Evolutionary conservation across 2,329 filamentous ascomycete species (phyloP), one percentile per base, ranked within the genome.

Genomic region (Cryphonectria naterciae): DNA sequence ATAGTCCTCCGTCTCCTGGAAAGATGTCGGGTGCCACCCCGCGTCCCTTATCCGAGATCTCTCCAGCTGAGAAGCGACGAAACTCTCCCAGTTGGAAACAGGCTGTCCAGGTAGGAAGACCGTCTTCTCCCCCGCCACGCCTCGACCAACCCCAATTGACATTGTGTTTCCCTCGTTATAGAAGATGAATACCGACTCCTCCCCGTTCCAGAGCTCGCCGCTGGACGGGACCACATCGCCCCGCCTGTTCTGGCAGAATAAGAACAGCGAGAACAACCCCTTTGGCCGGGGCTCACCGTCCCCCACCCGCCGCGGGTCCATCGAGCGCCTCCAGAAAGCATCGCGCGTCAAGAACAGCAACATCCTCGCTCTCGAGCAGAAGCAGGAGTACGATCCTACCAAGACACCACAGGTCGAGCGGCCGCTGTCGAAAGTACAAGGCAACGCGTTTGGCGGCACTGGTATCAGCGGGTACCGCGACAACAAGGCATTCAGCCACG

Each of bases 271-370:
- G 82, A 97, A 97, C 82, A 86, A 84, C 63, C 80, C 86, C 70
- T 89, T 89, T 74, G 85, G 86, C 70, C 81, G 83, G 41, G 85
- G 87, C 60, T 90, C 92, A 15, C 89, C 91, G 10, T 91, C 92
- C 62, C 90, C 93, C 32, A 91, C 89, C 70, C 92, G 93, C 77
- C 91, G 95, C 78, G 93, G 93, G 62, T 98, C 95, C 25, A 95
- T 99, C 75, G 96, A 99, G 86, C 95, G 95, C 78, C 87, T 99
- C 72, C 97, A 98, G 83, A 93, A 92, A 80, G 95, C 94, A 43
- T 97, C 95, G 69, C 92, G 96, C 72, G 96, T 99, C 77, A 97
- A 95, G 87, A 98, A 97, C 84, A 98, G 95, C 87, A 97, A 92
- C 83, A 98, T 98, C 86, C 93, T 97, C 79, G 94, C 94, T 58